phyloP scores from a whole-genome alignment of 1,139 yeast species.

The Hansenula lynferdii region DNA sequence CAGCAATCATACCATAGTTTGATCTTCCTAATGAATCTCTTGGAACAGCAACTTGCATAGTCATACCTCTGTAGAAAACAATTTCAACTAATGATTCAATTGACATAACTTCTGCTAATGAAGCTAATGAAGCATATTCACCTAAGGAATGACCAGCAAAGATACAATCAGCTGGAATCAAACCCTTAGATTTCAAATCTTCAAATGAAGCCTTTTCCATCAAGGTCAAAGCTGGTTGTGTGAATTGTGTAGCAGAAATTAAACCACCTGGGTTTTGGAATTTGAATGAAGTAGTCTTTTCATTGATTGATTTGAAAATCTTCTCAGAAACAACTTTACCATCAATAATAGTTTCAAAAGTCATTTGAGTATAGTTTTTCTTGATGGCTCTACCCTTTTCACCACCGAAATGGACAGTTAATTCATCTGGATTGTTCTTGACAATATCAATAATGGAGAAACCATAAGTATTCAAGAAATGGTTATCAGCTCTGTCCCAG shows the following conservation, averaged over 20 bases:
- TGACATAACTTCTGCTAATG: constrained; percentile 98
- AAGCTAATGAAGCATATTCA: constrained; percentile 96
- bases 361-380: constrained; percentile 93
- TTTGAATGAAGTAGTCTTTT: constrained; percentile 76
- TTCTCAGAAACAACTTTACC: constrained; percentile 87
- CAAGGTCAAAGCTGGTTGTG: constrained; percentile 97
- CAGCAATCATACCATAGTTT: constrained; percentile 98
- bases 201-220: constrained; percentile 99
- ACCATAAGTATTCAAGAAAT: constrained; percentile 90
- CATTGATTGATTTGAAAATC: constrained; percentile 89
- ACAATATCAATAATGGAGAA: constrained; percentile 96
- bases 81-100: constrained; percentile 97
- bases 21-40: constrained; percentile 94
- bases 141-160: constrained; percentile 99
- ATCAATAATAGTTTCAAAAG: constrained; percentile 90
- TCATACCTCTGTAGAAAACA: constrained; percentile 99
- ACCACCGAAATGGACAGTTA: constrained; percentile 97
- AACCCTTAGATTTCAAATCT: constrained; percentile 93
- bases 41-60: constrained; percentile 99
- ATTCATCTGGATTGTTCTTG: constrained; percentile 90
- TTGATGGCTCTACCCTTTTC: constrained; percentile 93
- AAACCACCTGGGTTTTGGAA: constrained; percentile 94
- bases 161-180: constrained; percentile 88
- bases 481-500: constrained; percentile 97
- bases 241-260: constrained; percentile 96